Evolutionary conservation across 345 rosid genomes (phyloP).

Genomic region (Populus tremula): DNA sequence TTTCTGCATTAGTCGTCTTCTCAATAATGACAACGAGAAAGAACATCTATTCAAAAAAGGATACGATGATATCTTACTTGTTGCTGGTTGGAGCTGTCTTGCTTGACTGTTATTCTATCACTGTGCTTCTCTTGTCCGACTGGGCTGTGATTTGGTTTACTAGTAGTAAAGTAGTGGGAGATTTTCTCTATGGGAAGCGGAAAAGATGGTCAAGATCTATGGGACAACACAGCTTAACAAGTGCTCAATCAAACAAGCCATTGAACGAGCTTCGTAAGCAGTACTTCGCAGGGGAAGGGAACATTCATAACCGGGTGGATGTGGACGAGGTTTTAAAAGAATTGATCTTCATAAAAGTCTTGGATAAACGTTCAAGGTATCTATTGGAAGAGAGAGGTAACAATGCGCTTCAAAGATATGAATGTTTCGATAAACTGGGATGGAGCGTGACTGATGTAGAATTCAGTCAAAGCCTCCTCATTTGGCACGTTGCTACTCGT

Average conservation of each 20-base stretch:
- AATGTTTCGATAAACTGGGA: neutral
- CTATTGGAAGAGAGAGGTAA: neutral
- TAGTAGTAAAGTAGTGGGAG: neutral
- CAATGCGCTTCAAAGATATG: fast-evolving
- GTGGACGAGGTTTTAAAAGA: neutral
- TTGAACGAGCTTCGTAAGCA: neutral
- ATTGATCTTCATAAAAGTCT: neutral
- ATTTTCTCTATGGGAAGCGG: neutral
- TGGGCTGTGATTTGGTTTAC: slow-evolving; percentile 16
- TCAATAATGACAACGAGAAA: neutral
- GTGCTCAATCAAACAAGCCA: neutral
- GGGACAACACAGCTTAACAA: neutral
- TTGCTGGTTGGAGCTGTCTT: slow-evolving; percentile 16
- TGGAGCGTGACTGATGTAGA: slow-evolving; percentile 9
- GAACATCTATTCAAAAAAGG: neutral
- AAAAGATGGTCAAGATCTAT: neutral
- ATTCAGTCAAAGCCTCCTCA: slow-evolving; percentile 17
- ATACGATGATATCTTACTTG: slow-evolving; percentile 7
- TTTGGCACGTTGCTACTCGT: slow-evolving; percentile 16
- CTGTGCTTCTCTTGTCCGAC: slow-evolving; percentile 14
- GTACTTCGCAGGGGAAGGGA: neutral
- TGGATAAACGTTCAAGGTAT: neutral
- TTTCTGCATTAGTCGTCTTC: slow-evolving; percentile 16
- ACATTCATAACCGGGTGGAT: neutral
- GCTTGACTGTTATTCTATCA: slow-evolving; percentile 12